Conservation (phyloP, 176 grass and related monocot species). For the Tillandsia fasciculata region DNA sequence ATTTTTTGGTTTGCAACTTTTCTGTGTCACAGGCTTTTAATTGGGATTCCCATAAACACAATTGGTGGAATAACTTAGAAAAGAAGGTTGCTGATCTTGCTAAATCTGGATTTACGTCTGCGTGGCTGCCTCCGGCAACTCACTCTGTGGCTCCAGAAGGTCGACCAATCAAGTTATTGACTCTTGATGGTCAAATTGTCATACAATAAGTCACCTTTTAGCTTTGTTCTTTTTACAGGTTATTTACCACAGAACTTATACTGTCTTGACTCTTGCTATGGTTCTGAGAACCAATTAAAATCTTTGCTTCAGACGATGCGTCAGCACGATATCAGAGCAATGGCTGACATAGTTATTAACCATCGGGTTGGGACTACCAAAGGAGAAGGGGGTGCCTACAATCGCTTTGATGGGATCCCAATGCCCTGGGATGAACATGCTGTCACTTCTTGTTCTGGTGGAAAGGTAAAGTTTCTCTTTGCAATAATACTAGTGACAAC, state of each 20-base stretch:
- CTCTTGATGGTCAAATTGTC: constrained; percentile 40
- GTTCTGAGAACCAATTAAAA: constrained; percentile 52
- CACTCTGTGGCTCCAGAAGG: constrained; percentile 74
- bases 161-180: constrained; percentile 20
- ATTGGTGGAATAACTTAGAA: constrained; percentile 76
- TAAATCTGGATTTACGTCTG: constrained; percentile 79
- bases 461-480: constrained; percentile 40
- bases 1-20: constrained; percentile 1
- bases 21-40: constrained; percentile 60
- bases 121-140: constrained; percentile 76
- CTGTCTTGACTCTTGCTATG: constrained; percentile 87
- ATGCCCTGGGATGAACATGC: constrained; percentile 85
- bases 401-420: constrained; percentile 91
- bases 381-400: constrained; percentile 67
- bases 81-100: constrained; percentile 57
- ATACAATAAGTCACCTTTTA: constrained; percentile 8
- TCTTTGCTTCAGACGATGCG: constrained; percentile 57
- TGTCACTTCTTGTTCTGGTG: constrained; percentile 95
- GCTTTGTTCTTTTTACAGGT: constrained; percentile 27
- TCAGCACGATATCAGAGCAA: constrained; percentile 69
- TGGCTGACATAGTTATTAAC: constrained; percentile 95
- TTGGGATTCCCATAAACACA: constrained; percentile 87
- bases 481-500: background rate
- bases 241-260: constrained; percentile 90
- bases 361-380: constrained; percentile 85